phyloP scores from a whole-genome alignment of 2,329 filamentous ascomycete species.

The Fusarium sp. region DNA sequence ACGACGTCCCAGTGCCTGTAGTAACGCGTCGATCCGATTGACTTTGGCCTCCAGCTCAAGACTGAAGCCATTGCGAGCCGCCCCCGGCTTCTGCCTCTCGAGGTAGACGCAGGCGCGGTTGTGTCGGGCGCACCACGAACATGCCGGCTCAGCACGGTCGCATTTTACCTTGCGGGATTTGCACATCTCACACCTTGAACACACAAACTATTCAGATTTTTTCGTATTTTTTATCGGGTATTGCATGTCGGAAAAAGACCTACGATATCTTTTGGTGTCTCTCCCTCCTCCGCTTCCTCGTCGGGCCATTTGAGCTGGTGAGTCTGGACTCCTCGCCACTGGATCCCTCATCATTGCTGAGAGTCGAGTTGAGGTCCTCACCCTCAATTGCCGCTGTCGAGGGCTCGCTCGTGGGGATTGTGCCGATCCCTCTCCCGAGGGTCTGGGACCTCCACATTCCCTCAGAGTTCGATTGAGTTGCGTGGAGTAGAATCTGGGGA shows the following conservation, averaged over 20 bases:
- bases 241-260: slow-evolving; percentile 29
- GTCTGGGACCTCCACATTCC: slow-evolving; percentile 46
- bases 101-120: slow-evolving; percentile 75
- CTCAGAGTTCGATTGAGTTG: not conserved
- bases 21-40: slow-evolving; percentile 63
- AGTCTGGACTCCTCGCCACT: slow-evolving; percentile 50
- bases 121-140: slow-evolving; percentile 78
- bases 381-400: slow-evolving; percentile 48
- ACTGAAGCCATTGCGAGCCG: slow-evolving; percentile 70
- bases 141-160: slow-evolving; percentile 69
- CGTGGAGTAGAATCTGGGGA: slow-evolving; percentile 28
- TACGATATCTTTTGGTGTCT: slow-evolving; percentile 59
- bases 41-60: slow-evolving; percentile 69
- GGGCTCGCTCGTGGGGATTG: slow-evolving; percentile 41
- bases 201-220: not conserved
- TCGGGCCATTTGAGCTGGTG: slow-evolving; percentile 34
- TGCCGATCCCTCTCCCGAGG: slow-evolving; percentile 40
- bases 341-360: slow-evolving; percentile 53
- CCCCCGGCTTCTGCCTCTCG: slow-evolving; percentile 77
- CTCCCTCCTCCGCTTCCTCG: slow-evolving; percentile 55
- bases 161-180: slow-evolving; percentile 60
- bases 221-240: not conserved
- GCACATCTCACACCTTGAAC: slow-evolving; percentile 56
- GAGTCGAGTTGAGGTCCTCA: slow-evolving; percentile 51
- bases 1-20: slow-evolving; percentile 56